Evolutionary conservation across 768 basidiomycete species (phyloP).

Genomic region (Amanita muscaria): DNA sequence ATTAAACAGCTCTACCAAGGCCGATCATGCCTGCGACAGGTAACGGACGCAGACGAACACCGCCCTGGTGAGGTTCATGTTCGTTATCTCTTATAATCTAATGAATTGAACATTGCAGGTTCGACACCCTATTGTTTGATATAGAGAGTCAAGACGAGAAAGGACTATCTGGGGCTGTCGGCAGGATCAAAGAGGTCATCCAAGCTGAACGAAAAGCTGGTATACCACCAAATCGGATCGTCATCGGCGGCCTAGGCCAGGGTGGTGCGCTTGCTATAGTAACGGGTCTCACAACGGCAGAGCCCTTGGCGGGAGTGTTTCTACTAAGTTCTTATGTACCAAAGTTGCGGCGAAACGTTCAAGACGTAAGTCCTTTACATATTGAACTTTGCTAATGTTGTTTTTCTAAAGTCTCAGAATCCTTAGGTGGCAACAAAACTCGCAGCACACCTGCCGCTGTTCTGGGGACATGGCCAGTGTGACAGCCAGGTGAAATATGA

Average conservation of each 20-base stretch:
- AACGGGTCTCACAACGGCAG: conserved; percentile 39
- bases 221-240: conserved; percentile 47
- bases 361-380: conserved; percentile 29
- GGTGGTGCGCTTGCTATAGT: conserved; percentile 55
- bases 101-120: conserved; percentile 25
- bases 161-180: conserved; percentile 39
- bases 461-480: conserved; percentile 64
- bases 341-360: conserved; percentile 42
- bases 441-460: conserved; percentile 49
- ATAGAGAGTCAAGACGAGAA: conserved; percentile 46
- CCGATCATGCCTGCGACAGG: conserved; percentile 41
- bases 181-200: conserved; percentile 48
- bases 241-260: conserved; percentile 72
- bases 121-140: conserved; percentile 47
- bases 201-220: conserved; percentile 46
- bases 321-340: conserved; percentile 59
- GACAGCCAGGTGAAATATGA: conserved; percentile 51
- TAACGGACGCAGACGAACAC: conserved; percentile 43
- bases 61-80: conserved; percentile 34
- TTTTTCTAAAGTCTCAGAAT: neutral
- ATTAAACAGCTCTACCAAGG: conserved; percentile 2
- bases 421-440: conserved; percentile 39
- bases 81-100: neutral
- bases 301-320: conserved; percentile 50
- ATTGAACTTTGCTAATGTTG: neutral